phyloP scores from a whole-genome alignment of 1,284 basidiomycete genomes.

The Filobasidium uniguttulatum region DNA sequence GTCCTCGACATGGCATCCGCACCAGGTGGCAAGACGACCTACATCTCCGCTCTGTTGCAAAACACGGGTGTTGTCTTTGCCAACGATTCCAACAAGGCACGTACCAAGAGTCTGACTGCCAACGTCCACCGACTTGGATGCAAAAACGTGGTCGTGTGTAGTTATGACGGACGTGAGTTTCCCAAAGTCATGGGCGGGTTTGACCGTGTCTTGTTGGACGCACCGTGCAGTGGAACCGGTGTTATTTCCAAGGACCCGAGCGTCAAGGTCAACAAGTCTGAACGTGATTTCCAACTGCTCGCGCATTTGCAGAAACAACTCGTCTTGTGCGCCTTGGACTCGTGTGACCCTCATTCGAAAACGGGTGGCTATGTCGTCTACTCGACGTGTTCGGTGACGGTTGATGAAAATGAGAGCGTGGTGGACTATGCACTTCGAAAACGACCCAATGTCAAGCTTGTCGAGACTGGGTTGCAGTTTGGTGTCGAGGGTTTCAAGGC shows the following conservation, averaged over 20 bases:
- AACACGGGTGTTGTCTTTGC: constrained; percentile 98
- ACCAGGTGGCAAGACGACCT: constrained; percentile 93
- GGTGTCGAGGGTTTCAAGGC: constrained; percentile 81
- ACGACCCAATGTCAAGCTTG: constrained; percentile 85
- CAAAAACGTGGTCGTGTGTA: constrained; percentile 95
- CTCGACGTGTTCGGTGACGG: constrained; percentile 95
- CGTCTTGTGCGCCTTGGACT: constrained; percentile 95
- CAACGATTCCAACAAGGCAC: constrained; percentile 88
- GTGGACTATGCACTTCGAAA: constrained; percentile 98
- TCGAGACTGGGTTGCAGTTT: constrained; percentile 85
- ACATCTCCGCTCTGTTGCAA: constrained; percentile 89
- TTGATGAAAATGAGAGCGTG: constrained; percentile 96
- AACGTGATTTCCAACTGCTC: constrained; percentile 84
- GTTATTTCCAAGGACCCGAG: constrained; percentile 96
- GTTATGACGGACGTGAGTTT: constrained; percentile 94
- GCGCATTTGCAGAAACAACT: constrained; percentile 98
- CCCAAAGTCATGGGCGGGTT: constrained; percentile 99
- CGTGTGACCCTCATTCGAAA: constrained; percentile 72
- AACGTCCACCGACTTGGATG: constrained; percentile 95
- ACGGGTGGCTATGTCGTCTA: constrained; percentile 94
- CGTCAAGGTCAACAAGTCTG: constrained; percentile 98
- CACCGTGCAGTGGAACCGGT: constrained; percentile 94
- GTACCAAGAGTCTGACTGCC: constrained; percentile 91
- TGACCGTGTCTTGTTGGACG: constrained; percentile 88
- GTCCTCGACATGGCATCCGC: constrained; percentile 98